Percentiles rank a stretch among this genome's conserved stretches.
Conservation (phyloP, 2,329 filamentous ascomycete species). For the Phialocephala sp. region DNA sequence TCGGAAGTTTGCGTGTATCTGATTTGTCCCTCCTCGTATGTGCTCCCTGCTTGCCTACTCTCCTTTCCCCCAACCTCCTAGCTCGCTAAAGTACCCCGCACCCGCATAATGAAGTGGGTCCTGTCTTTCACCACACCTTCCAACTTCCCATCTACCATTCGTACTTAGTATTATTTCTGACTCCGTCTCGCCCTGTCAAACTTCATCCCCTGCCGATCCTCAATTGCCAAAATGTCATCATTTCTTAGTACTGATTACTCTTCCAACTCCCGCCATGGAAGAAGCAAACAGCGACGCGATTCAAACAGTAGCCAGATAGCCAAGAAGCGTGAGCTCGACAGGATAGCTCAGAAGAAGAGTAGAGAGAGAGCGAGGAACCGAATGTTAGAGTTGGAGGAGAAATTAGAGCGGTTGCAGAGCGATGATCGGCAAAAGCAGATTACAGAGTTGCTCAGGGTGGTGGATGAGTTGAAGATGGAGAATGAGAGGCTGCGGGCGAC, state of each 20-base stretch:
- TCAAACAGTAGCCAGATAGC: conserved; percentile 4
- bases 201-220: not conserved
- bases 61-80: not conserved
- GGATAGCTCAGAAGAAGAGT: conserved; percentile 3
- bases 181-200: not conserved
- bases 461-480: not conserved
- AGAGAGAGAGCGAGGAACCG: not conserved
- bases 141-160: not conserved
- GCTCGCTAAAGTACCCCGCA: not conserved
- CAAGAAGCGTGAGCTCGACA: conserved; percentile 2
- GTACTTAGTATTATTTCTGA: not conserved
- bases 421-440: conserved; percentile 5
- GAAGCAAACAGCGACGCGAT: not conserved
- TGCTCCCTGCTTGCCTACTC: not conserved
- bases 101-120: not conserved
- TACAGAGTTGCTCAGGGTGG: not conserved
- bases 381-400: not conserved
- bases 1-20: not conserved
- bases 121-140: too few relatives aligned
- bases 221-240: not conserved
- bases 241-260: not conserved
- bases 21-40: not conserved
- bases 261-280: not conserved
- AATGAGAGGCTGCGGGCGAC: not conserved
- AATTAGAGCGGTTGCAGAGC: not conserved